A percentile compares a stretch with the other conserved stretches of the same genome.
phyloP scores from a whole-genome alignment of 164 flowering plant species.

The Vitis rupestris region DNA sequence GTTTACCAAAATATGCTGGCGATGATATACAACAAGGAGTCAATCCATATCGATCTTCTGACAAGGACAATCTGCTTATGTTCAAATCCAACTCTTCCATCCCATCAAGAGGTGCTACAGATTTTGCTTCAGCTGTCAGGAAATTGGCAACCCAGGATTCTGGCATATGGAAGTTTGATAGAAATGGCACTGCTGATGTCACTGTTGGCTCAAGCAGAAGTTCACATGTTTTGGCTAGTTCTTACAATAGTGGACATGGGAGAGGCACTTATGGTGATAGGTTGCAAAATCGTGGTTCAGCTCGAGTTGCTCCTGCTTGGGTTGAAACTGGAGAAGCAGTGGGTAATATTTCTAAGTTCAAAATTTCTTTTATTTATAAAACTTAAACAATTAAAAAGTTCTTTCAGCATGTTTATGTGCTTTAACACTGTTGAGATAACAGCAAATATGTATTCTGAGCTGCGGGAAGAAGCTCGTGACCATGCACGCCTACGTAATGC shows the following conservation, averaged over 20 bases:
- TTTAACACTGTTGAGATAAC: constrained; percentile 55
- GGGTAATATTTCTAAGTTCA: constrained; percentile 57
- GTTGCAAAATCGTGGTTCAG: constrained; percentile 57
- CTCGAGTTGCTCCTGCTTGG: constrained; percentile 80
- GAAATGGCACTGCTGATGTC: constrained; percentile 56
- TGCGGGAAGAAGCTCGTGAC: constrained; percentile 94
- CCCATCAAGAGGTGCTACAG: constrained; percentile 57
- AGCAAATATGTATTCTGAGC: constrained; percentile 88
- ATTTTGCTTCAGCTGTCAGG: constrained; percentile 92
- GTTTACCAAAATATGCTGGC: constrained; percentile 44
- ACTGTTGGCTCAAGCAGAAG: constrained; percentile 78
- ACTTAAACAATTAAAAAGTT: constrained; percentile 7
- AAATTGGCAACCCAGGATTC: constrained; percentile 83
- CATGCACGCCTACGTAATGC: constrained; percentile 92
- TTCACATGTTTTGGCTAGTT: constrained; percentile 54
- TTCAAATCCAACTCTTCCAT: constrained; percentile 61
- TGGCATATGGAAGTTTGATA: constrained; percentile 76
- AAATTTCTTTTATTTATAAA: constrained; percentile 13
- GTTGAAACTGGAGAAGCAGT: constrained; percentile 98
- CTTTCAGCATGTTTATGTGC: constrained; percentile 27
- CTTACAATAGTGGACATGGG: constrained; percentile 51
- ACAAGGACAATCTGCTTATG: constrained; percentile 61
- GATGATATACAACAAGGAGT: constrained; percentile 56
- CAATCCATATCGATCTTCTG: constrained; percentile 50
- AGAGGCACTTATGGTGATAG: constrained; percentile 58